Base-by-base conservation (phyloP, 257 asterid genomes). In the Nicotiana tabacum region DNA sequence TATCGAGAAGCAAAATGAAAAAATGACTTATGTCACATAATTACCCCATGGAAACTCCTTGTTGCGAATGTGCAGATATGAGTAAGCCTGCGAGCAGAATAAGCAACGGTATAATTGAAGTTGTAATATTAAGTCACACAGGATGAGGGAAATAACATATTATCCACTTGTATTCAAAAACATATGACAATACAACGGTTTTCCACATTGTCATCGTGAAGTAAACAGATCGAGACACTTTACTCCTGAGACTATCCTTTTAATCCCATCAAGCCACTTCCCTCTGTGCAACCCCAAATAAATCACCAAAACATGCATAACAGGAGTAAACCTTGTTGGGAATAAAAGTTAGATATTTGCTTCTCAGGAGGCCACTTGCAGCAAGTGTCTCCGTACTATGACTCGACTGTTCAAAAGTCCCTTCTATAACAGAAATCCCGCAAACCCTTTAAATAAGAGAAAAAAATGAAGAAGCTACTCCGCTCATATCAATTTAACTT, bases 41-140 rank as follows among this genome's bases (percentile, higher is more conserved):
- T 81, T 89, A 91, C 98, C 97, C 98, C 96, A 94, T 53, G 97
- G 98, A 83, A 92, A 94, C 88, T 94, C 98, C 91, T 94, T 92
- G 85, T 88, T 94, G 66, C 97, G 97, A 86, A 91, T 89, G 88
- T 89, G 97, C 87, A 92, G 68, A 86, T 94, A 94, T 2, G 93
- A 85, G 77, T 91, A 92, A 30, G 97, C 68, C 98, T 94, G 94
- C 90, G 88, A 39, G 6, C 61, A 82, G 21, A 72, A 48, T 78
- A 6, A 61, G 9, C 62, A 84, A 9, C 29, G 3, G 15, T 43
- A 24, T 13, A 55, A 37, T 9, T 9, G 9, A 82, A 79, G 12
- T 33, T 66, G 74, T 58, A 67, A 65, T 64, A 30, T 53, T n/a
- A 53, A 27, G 70, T 6, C 39, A 43, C 29, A 43, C 12, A 7